Percentiles rank a stretch among this genome's conserved stretches.
These are phyloP conservation scores for Eucalyptus urophylla DNA, from an alignment of 345 rosid genomes.

Conservation along the genomic window DNA sequence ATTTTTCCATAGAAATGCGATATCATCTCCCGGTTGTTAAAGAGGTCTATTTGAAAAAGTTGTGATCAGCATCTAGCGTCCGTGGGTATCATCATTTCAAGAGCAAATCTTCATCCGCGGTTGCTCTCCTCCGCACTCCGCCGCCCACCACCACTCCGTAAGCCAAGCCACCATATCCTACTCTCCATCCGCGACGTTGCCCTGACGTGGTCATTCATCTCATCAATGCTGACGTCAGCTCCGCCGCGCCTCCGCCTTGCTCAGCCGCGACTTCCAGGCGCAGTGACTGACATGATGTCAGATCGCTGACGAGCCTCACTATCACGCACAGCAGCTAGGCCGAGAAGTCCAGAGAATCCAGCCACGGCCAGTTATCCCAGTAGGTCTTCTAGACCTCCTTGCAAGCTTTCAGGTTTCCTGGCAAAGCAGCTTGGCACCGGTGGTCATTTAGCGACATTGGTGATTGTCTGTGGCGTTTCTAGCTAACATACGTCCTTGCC, in stretches of 20 bases:
- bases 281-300: accelerated
- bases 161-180: neutral
- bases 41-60: neutral
- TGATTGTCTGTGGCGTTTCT: neutral
- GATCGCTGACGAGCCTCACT: accelerated
- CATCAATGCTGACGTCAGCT: neutral
- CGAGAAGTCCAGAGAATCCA: neutral
- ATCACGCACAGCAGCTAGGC: neutral
- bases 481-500: neutral
- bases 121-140: neutral
- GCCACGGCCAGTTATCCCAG: neutral
- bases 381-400: neutral
- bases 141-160: neutral
- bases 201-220: neutral
- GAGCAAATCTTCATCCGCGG: neutral
- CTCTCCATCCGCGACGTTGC: neutral
- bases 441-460: neutral
- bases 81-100: accelerated
- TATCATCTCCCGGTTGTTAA: neutral
- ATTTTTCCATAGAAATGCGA: neutral
- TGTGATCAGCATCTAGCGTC: accelerated
- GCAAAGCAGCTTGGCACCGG: neutral
- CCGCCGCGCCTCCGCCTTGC: accelerated
- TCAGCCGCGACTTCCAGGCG: neutral
- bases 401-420: neutral